Percentiles rank a stretch among this genome's conserved stretches.
Conservation (phyloP, 2,329 filamentous ascomycete species). For the Hirsutella minnesotensis region DNA sequence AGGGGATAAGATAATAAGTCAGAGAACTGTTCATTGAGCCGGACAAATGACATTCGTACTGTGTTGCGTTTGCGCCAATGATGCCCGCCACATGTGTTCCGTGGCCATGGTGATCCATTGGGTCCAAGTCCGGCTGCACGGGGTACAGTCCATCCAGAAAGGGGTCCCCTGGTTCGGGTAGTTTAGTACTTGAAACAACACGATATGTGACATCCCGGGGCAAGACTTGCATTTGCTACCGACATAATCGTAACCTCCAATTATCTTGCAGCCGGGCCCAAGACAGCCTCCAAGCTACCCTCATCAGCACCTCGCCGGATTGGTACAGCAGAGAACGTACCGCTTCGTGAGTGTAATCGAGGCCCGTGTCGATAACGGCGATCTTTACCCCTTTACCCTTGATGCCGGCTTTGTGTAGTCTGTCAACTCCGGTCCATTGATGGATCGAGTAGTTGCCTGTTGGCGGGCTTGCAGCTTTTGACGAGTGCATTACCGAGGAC, state of each 20-base stretch:
- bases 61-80: constrained; percentile 31
- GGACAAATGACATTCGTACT: constrained; percentile 7
- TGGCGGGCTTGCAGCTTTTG: too few species aligned
- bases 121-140: constrained; percentile 15
- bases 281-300: constrained; percentile 25
- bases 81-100: constrained; percentile 13
- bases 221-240: constrained; percentile 18
- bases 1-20: not conserved
- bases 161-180: not conserved
- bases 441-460: not conserved
- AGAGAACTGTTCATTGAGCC: not conserved
- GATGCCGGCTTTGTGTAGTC: constrained; percentile 23
- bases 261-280: constrained; percentile 24
- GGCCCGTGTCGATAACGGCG: constrained; percentile 26
- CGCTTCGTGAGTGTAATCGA: constrained; percentile 27
- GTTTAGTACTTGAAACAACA: not conserved
- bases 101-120: constrained; percentile 11
- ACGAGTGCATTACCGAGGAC: not conserved
- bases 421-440: constrained; percentile 22
- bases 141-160: constrained; percentile 10
- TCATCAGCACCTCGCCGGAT: constrained; percentile 1
- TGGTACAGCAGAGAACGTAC: constrained; percentile 9
- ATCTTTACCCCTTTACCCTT: constrained; percentile 24
- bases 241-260: constrained; percentile 25
- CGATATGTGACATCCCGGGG: not conserved